Evolutionary conservation across 305 asterid species (phyloP).

Genomic region (Ilex paraguariensis): DNA sequence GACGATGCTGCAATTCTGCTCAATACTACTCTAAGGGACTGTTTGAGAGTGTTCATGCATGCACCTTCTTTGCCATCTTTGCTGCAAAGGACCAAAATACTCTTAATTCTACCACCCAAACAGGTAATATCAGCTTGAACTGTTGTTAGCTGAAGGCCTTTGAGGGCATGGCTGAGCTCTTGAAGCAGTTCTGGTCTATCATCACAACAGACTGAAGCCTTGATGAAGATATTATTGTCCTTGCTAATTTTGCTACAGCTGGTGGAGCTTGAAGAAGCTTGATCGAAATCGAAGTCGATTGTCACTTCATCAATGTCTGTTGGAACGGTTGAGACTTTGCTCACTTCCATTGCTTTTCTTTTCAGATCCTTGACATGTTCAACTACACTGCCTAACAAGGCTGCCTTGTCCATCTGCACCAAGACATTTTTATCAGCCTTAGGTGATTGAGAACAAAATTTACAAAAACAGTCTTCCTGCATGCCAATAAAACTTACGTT

Average conservation of each 20-base stretch:
- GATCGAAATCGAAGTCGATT: constrained; percentile 26
- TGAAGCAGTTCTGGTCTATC: constrained; percentile 69
- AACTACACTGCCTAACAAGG: constrained; percentile 64
- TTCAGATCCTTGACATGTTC: constrained; percentile 67
- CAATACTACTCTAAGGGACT: constrained; percentile 47
- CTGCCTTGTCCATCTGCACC: constrained; percentile 70
- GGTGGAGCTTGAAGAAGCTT: constrained; percentile 1
- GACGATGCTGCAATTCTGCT: constrained; percentile 48
- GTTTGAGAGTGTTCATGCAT: constrained; percentile 32
- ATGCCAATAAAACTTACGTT: too few relatives aligned
- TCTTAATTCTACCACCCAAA: constrained; percentile 70
- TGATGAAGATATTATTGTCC: constrained; percentile 24
- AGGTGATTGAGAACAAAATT: too few relatives aligned
- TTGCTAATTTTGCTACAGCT: not conserved
- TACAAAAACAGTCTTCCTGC: too few relatives aligned
- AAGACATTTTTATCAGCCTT: constrained; percentile 5
- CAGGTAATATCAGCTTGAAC: constrained; percentile 54
- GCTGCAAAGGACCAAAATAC: constrained; percentile 35
- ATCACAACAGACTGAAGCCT: constrained; percentile 67
- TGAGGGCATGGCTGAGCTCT: constrained; percentile 56
- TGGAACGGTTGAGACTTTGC: constrained; percentile 48
- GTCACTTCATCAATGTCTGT: constrained; percentile 59
- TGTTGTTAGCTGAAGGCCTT: constrained; percentile 36
- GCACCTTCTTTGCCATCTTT: constrained; percentile 4
- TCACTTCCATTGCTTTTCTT: constrained; percentile 44